A percentile compares a stretch with the other conserved stretches of the same genome.
These are phyloP conservation scores for Platanus orientalis DNA, from an alignment of 164 flowering plant species.

Conservation along the genomic window DNA sequence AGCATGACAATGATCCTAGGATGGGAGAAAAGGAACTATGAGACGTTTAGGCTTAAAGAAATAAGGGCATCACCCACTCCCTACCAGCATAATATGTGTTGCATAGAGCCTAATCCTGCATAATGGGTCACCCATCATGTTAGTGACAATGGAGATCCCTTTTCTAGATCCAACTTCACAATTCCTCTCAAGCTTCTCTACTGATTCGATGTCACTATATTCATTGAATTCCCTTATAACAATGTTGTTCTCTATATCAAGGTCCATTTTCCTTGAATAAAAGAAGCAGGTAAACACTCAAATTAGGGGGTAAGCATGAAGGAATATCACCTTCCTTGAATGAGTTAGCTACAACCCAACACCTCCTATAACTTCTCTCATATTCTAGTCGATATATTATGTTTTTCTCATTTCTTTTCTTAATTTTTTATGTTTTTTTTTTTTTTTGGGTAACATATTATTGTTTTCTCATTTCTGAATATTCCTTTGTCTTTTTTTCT, in stretches of 20 bases:
- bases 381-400: not conserved
- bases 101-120: conserved; percentile 48
- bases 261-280: conserved; percentile 16
- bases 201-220: conserved; percentile 38
- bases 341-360: conserved; percentile 1
- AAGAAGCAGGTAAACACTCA: not conserved
- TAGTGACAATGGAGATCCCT: conserved; percentile 39
- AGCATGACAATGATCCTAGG: conserved; percentile 4
- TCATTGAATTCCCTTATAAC: conserved; percentile 43
- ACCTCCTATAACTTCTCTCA: conserved; percentile 5
- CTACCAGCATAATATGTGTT: conserved; percentile 47
- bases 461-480: no score
- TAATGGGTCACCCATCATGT: conserved; percentile 46
- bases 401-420: no score
- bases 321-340: not conserved
- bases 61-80: conserved; percentile 16
- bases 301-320: not conserved
- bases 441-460: no score
- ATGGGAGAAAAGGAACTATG: not conserved
- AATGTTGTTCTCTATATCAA: conserved; percentile 19
- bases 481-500: no score
- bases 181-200: conserved; percentile 45
- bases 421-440: no score
- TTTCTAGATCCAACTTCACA: conserved; percentile 38
- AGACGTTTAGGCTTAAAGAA: not conserved